Percentiles rank a stretch among this genome's conserved stretches.
These are phyloP conservation scores for Dryas integrifolia DNA, from an alignment of 331 rosid species.

Conservation along the genomic window DNA sequence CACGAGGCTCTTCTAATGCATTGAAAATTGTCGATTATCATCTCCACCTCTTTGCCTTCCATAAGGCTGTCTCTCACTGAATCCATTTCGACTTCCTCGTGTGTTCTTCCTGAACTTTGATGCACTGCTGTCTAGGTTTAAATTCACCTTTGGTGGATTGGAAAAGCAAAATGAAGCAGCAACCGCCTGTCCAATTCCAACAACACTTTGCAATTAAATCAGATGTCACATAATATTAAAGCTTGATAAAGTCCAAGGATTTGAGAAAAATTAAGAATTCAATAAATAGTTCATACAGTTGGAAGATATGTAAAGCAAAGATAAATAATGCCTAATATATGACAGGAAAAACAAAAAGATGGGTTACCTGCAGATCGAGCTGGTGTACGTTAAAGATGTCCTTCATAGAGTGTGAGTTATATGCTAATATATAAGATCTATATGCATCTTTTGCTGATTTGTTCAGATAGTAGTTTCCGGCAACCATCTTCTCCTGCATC, in stretches of 20 bases:
- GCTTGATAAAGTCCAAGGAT: background rate
- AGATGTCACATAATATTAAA: background rate
- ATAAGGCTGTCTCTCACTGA: constrained; percentile 71
- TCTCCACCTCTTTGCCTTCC: constrained; percentile 48
- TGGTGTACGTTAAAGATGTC: constrained; percentile 81
- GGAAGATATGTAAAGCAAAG: background rate
- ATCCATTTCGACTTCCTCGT: constrained; percentile 64
- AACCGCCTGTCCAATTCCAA: constrained; percentile 58
- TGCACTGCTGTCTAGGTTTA: constrained; percentile 65
- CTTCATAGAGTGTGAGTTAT: constrained; percentile 89
- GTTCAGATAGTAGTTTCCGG: constrained; percentile 56
- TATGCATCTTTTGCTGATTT: constrained; percentile 91
- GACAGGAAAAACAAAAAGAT: background rate
- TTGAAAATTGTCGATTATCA: constrained; percentile 55
- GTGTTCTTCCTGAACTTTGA: constrained; percentile 64
- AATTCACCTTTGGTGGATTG: constrained; percentile 78
- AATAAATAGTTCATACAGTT: background rate
- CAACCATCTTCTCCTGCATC: constrained; percentile 80
- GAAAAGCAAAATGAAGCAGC: constrained; percentile 85
- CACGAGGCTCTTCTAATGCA: constrained; percentile 38
- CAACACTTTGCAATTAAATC: background rate
- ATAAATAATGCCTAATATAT: background rate
- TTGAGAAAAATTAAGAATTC: background rate
- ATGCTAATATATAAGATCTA: constrained; percentile 75
- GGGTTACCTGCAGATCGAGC: constrained; percentile 81